Conservation (phyloP, 345 rosid genomes). For the Dovyalis caffra region DNA sequence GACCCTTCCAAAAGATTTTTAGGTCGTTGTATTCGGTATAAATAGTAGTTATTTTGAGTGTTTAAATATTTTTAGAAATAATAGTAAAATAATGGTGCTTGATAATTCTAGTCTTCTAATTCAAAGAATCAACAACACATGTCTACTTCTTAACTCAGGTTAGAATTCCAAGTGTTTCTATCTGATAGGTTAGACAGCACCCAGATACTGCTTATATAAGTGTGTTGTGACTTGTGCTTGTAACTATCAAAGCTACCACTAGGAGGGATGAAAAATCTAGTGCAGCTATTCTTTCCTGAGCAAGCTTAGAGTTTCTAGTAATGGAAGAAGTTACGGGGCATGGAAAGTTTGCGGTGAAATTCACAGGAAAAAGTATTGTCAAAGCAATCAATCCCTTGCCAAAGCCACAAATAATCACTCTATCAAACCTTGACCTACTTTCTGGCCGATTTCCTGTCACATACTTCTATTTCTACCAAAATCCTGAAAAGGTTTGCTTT, state of each 20-base stretch:
- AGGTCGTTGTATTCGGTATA: too few species aligned
- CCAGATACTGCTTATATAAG: too few species aligned
- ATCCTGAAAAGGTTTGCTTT: conserved; percentile 26
- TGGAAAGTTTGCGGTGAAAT: conserved; percentile 39
- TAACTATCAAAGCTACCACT: not conserved
- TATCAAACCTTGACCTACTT: conserved; percentile 86
- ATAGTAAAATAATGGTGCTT: too few species aligned
- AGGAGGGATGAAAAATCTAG: not conserved
- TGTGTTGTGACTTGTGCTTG: too few species aligned
- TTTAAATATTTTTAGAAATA: too few species aligned
- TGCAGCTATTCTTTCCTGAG: not conserved
- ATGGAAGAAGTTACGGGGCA: conserved; percentile 22
- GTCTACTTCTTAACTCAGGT: too few species aligned
- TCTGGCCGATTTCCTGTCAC: conserved; percentile 85
- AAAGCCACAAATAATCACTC: conserved; percentile 34
- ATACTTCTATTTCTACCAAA: conserved; percentile 68
- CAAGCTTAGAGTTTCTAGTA: not conserved
- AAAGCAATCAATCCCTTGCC: conserved; percentile 39
- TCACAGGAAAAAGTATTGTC: conserved; percentile 41
- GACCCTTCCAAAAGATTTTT: too few species aligned
- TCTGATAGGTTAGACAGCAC: too few species aligned
- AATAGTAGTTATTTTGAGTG: too few species aligned
- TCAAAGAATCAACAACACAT: too few species aligned
- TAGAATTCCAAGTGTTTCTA: too few species aligned
- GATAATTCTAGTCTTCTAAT: too few species aligned